A percentile compares a stretch with the other conserved stretches of the same genome.
Evolutionary conservation across 306 rosid species (phyloP).

Genomic region (Medicago lupulina): DNA sequence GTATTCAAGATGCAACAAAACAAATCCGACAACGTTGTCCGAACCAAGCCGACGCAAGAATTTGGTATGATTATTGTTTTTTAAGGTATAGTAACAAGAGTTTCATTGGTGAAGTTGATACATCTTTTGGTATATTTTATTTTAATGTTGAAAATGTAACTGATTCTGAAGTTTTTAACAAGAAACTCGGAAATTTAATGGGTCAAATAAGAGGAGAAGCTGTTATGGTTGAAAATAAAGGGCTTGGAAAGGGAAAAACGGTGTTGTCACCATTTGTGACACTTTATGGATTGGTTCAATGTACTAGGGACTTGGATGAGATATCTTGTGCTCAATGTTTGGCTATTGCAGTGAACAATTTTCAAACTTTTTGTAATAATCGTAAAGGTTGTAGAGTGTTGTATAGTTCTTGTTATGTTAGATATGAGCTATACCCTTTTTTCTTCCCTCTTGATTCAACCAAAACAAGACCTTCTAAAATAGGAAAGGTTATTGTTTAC

Average conservation of each 20-base stretch:
- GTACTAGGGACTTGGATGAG: constrained; percentile 69
- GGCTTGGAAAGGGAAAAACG: constrained; percentile 68
- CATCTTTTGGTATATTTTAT: constrained; percentile 62
- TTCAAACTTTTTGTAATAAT: constrained; percentile 48
- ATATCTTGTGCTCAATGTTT: constrained; percentile 66
- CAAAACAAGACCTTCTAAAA: constrained; percentile 25
- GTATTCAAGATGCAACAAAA: constrained; percentile 63
- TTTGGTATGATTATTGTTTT: constrained; percentile 76
- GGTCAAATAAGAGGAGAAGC: constrained; percentile 53
- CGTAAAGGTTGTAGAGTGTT: constrained; percentile 65
- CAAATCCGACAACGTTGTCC: constrained; percentile 59
- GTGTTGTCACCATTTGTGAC: constrained; percentile 55
- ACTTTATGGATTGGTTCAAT: constrained; percentile 68
- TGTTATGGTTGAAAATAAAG: constrained; percentile 42
- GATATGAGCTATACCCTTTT: constrained; percentile 74
- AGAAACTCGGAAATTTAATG: constrained; percentile 51
- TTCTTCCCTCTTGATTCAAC: constrained; percentile 65
- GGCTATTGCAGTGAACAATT: constrained; percentile 62
- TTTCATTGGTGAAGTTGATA: constrained; percentile 60
- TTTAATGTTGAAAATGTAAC: constrained; percentile 55
- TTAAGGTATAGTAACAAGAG: constrained; percentile 51
- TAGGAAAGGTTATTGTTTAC: constrained; percentile 40
- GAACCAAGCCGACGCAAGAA: constrained; percentile 58
- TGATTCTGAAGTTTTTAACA: constrained; percentile 61
- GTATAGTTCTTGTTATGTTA: constrained; percentile 68